phyloP scores from a whole-genome alignment of 1,284 basidiomycete species.

The Cryptococcus maquisensis region DNA sequence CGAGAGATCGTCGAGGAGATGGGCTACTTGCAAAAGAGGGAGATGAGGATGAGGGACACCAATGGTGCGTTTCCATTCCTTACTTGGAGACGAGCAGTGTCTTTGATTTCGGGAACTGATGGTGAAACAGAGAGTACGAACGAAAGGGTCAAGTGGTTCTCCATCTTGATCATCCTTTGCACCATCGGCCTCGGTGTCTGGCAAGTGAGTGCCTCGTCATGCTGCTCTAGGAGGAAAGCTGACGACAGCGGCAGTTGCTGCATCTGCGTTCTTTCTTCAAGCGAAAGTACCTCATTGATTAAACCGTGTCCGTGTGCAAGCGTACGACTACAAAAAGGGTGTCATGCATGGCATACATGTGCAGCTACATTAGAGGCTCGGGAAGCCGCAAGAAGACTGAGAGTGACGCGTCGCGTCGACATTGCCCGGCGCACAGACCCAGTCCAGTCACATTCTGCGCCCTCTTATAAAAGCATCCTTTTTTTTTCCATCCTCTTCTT shows the following conservation, averaged over 20 bases:
- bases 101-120: neutral
- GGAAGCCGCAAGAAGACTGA: no score
- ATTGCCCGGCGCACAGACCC: neutral
- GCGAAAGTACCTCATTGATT: slow-evolving; percentile 95
- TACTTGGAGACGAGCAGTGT: neutral
- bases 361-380: neutral
- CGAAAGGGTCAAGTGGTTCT: slow-evolving; percentile 84
- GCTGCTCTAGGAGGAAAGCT: neutral
- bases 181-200: slow-evolving; percentile 81
- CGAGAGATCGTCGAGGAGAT: slow-evolving; percentile 94
- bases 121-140: slow-evolving; percentile 78
- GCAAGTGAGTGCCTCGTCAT: slow-evolving; percentile 57
- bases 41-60: slow-evolving; percentile 83
- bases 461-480: neutral
- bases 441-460: neutral
- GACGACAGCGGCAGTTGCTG: slow-evolving; percentile 55
- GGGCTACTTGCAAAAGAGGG: slow-evolving; percentile 83
- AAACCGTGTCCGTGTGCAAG: slow-evolving; percentile 5
- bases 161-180: slow-evolving; percentile 77
- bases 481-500: neutral
- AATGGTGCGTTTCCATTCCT: slow-evolving; percentile 64
- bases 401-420: neutral
- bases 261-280: slow-evolving; percentile 94
- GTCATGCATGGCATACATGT: neutral
- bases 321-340: neutral